phyloP scores from a whole-genome alignment of 345 rosid genomes.

The Bruguiera sexangula region DNA sequence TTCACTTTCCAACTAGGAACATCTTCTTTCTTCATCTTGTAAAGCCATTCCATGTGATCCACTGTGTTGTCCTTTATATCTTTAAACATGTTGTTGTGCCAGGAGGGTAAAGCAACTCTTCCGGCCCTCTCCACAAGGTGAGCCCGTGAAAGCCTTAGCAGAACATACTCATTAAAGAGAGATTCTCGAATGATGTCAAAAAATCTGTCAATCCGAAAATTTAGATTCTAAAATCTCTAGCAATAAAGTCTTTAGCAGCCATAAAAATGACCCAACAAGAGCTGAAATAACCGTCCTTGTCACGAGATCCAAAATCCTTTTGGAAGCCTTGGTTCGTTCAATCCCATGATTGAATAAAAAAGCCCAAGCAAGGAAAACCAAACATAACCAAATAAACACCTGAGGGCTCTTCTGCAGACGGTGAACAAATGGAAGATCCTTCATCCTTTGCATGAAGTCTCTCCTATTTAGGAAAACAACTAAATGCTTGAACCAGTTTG shows the following conservation, averaged over 20 bases:
- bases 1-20: slow-evolving; percentile 78
- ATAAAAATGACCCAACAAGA: slow-evolving; percentile 42
- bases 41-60: slow-evolving; percentile 56
- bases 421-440: slow-evolving; percentile 22
- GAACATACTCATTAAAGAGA: slow-evolving; percentile 57
- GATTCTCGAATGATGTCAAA: slow-evolving; percentile 77
- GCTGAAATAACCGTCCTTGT: slow-evolving; percentile 53
- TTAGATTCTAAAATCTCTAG: slow-evolving; percentile 62
- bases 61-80: slow-evolving; percentile 24
- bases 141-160: slow-evolving; percentile 60
- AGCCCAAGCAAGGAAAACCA: slow-evolving; percentile 56
- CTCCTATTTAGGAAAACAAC: slow-evolving; percentile 59
- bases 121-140: slow-evolving; percentile 45
- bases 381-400: slow-evolving; percentile 60
- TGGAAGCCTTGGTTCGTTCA: slow-evolving; percentile 31
- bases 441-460: slow-evolving; percentile 48
- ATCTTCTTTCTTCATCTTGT: slow-evolving; percentile 61
- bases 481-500: slow-evolving; percentile 59
- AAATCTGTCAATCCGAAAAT: slow-evolving; percentile 62
- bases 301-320: slow-evolving; percentile 35
- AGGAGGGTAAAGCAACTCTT: slow-evolving; percentile 40
- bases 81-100: slow-evolving; percentile 38
- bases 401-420: background rate
- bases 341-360: slow-evolving; percentile 41
- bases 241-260: slow-evolving; percentile 57